Evolutionary conservation across 2,329 filamentous ascomycete species (phyloP), one percentile per base, ranked within the genome.

Genomic region (Colletotrichum karsti): DNA sequence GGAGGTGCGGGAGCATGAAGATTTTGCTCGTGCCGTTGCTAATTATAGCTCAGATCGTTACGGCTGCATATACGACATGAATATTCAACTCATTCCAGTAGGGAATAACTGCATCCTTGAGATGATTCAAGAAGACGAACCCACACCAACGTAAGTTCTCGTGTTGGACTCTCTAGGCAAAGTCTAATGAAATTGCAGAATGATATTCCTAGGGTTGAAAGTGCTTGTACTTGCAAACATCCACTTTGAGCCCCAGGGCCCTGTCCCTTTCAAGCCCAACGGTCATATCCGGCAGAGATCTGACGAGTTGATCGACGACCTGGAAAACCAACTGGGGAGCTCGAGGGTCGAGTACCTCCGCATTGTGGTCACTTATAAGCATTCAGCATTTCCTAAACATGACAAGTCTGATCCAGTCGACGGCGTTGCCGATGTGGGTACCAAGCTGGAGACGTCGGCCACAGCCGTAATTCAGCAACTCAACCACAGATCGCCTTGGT

Each of bases 231-330:
- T 90, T n/a, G 85, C 80, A 12, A 82, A 86, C 48, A 71, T 88
- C 4, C 74, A 75, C 5, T 75, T 86, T 10, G 58, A 22, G 46
- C 51, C 41, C 41, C 46, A 42, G 33, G n/a, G 10, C 30, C 28
- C 50, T 22, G 12, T 37, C 28, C 50, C 50, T 35, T 22, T 13
- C 62, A 70, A 8, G 41, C 42, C 30, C 18, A n/a, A 63, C 62
- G 61, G 66, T 8, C 77, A 82, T 58, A 33, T 72, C 8, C 77
- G 78, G 33, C 79, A 82, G 51, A 82, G 79, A 41, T 84, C 88
- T 0, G 87, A 90, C 12, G 81, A 86, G 42, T 77, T 91, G 33
- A 88, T 91, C 15, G 82, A 87, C 24, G 87, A 90, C 63, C 79
- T 91, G 10, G 87, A 91, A 72, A 77, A 80, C 30, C 83, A 89